Evolutionary conservation across 148 eudicot genomes (phyloP), one percentile per base, ranked within the genome.

Genomic region (Fallopia convolvulus): DNA sequence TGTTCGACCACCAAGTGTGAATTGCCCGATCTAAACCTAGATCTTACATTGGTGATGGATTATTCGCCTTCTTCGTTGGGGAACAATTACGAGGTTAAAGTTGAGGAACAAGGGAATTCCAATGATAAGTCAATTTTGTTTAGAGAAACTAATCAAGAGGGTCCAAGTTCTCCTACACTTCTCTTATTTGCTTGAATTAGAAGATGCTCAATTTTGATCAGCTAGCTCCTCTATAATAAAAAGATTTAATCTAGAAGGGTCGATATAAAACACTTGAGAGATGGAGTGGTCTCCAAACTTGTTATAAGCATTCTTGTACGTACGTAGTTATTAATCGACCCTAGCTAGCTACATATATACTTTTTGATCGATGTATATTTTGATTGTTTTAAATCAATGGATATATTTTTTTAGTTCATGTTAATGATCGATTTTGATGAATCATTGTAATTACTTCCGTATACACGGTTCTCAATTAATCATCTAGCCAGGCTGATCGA

Each of bases 21-120:
- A 30, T 50, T 74, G 77, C 77, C 77, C 6, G 77, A 74, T 74
- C 44, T 74, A 6, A 74, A 74, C 44, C 77, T 74, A 23, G 77
- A 74, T 14, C 77, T 74, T 49, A 74, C 49, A 17, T 15, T 41
- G 32, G 36, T 2, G 21, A 17, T 71, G 74, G 42, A 33, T 36
- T n/a, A 39, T 36, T 71, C 74, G 17, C 74, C 47, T 5, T 71
- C 49, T 52, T 40, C 50, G 4, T 21, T 21, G 8, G 17, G 30
- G 40, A 9, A 10, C 4, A 74, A 20, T 26, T 74, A 32, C 11
- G 15, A 0, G 14, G n/a, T 61, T 26, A 61, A 61, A 39, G 36
- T 0, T 10, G 76, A 74, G 11, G 39, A 32, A 2, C 53, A 48
- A 50, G 58, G 58, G 49, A 48, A 0, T 47, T 74, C 63, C 42